phyloP scores from a whole-genome alignment of 1,284 basidiomycete genomes.

The Neotropicomus parvogracilis region DNA sequence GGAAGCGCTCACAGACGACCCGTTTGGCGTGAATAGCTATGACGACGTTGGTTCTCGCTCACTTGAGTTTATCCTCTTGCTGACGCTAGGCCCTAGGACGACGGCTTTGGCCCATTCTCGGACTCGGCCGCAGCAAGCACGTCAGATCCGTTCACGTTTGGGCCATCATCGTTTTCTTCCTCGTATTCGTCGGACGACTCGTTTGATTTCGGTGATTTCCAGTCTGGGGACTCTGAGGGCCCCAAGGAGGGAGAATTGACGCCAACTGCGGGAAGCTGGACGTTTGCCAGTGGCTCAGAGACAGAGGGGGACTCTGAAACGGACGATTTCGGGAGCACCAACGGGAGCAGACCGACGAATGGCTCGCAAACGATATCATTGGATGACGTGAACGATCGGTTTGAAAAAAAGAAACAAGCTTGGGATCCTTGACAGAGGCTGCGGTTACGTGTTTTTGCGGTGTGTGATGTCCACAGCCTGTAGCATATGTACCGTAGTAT shows the following conservation, averaged over 20 bases:
- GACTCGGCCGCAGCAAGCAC: slow-evolving; percentile 50
- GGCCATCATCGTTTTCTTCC: slow-evolving; percentile 49
- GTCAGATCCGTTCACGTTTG: slow-evolving; percentile 57
- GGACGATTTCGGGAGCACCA: slow-evolving; percentile 29
- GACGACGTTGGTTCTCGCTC: slow-evolving; percentile 46
- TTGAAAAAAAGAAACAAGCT: slow-evolving; percentile 15
- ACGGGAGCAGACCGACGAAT: slow-evolving; percentile 14
- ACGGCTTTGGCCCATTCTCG: slow-evolving; percentile 70
- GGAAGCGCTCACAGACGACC: slow-evolving; percentile 44
- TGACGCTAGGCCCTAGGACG: slow-evolving; percentile 41
- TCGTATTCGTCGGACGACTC: slow-evolving; percentile 59
- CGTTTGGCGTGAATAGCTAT: slow-evolving; percentile 44
- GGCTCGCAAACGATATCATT: slow-evolving; percentile 30
- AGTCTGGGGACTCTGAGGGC: slow-evolving; percentile 40
- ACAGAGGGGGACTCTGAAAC: slow-evolving; percentile 32
- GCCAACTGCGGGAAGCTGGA: slow-evolving; percentile 67
- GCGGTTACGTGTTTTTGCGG: not conserved
- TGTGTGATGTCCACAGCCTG: not conserved
- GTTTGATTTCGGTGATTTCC: slow-evolving; percentile 80
- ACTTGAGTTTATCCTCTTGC: not conserved
- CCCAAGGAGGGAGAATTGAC: slow-evolving; percentile 51
- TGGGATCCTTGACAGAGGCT: slow-evolving; percentile 21
- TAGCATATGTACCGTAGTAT: slow-evolving; percentile 20
- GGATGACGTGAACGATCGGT: slow-evolving; percentile 25
- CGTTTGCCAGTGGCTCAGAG: slow-evolving; percentile 47